phyloP scores from a whole-genome alignment of 2,329 filamentous ascomycete genomes.

The Sporothrix brasiliensis region DNA sequence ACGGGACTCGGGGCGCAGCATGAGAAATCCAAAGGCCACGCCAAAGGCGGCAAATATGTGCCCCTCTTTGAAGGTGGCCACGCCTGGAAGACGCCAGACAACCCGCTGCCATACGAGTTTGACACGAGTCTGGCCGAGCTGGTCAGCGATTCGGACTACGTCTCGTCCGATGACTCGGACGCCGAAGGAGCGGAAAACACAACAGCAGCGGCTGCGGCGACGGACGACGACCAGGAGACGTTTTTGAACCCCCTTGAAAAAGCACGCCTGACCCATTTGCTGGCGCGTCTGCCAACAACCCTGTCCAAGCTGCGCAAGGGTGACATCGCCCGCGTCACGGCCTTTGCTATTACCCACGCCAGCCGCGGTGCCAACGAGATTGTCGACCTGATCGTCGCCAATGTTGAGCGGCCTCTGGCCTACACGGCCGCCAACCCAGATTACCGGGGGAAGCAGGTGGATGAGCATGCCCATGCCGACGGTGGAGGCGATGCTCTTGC shows the following conservation, averaged over 20 bases:
- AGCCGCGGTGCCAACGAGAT: conserved; percentile 85
- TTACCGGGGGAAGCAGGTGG: conserved; percentile 47
- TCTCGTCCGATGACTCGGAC: conserved; percentile 83
- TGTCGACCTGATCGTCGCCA: conserved; percentile 82
- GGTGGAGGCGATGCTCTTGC: conserved; percentile 36
- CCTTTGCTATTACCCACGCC: conserved; percentile 87
- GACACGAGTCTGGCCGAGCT: conserved; percentile 76
- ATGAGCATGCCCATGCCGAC: conserved; percentile 38
- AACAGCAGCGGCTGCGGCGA: neutral
- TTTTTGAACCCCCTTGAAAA: conserved; percentile 84
- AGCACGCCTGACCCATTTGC: conserved; percentile 78
- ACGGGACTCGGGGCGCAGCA: conserved; percentile 60
- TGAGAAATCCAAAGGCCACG: conserved; percentile 38
- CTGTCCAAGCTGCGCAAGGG: conserved; percentile 76
- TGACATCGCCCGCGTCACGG: conserved; percentile 81
- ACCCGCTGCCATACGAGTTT: conserved; percentile 78
- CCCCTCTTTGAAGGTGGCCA: conserved; percentile 75
- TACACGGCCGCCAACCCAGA: conserved; percentile 71
- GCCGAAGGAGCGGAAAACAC: conserved; percentile 50
- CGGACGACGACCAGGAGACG: conserved; percentile 51
- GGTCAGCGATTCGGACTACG: conserved; percentile 80
- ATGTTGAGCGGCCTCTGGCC: conserved; percentile 76
- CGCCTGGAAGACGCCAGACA: conserved; percentile 76
- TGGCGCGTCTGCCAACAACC: conserved; percentile 78
- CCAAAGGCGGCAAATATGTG: conserved; percentile 51